Evolutionary conservation across 2,329 filamentous ascomycete genomes (phyloP).

Genomic region (Nemania abortiva): DNA sequence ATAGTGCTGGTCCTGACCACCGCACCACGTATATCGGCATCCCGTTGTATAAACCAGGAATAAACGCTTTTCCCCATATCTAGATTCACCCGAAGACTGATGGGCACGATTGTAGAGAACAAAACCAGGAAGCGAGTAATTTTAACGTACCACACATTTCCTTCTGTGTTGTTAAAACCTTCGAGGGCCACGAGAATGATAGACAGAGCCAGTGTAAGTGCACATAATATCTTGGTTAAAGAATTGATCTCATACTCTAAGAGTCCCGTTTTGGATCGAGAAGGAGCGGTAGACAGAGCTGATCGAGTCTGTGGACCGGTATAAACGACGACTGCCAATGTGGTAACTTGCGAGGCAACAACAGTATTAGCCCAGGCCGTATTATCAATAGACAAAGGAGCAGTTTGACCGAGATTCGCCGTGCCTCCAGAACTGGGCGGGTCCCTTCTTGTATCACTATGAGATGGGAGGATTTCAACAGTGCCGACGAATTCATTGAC

Average conservation of each 20-base stretch:
- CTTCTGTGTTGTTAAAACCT: constrained; percentile 77
- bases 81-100: constrained; percentile 94
- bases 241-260: constrained; percentile 98
- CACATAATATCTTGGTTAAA: constrained; percentile 93
- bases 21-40: constrained; percentile 88
- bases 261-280: constrained; percentile 92
- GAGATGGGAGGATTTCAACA: constrained; percentile 76
- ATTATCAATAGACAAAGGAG: constrained; percentile 91
- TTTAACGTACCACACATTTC: constrained; percentile 88
- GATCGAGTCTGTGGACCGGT: constrained; percentile 95
- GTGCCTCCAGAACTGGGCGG: constrained; percentile 52
- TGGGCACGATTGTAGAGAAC: constrained; percentile 99
- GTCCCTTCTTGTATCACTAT: constrained; percentile 61
- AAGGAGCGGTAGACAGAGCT: constrained; percentile 90
- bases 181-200: constrained; percentile 89
- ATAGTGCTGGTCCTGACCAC: constrained; percentile 98
- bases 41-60: constrained; percentile 93
- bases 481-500: constrained; percentile 97
- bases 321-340: constrained; percentile 91
- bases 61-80: constrained; percentile 98
- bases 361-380: constrained; percentile 99
- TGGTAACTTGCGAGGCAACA: constrained; percentile 90
- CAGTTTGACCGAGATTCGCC: constrained; percentile 64
- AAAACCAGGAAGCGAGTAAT: constrained; percentile 98
- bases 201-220: constrained; percentile 86